Evolutionary conservation across 257 asterid species (phyloP), one percentile per base, ranked within the genome.

Genomic region (Solanum tarapatanum): DNA sequence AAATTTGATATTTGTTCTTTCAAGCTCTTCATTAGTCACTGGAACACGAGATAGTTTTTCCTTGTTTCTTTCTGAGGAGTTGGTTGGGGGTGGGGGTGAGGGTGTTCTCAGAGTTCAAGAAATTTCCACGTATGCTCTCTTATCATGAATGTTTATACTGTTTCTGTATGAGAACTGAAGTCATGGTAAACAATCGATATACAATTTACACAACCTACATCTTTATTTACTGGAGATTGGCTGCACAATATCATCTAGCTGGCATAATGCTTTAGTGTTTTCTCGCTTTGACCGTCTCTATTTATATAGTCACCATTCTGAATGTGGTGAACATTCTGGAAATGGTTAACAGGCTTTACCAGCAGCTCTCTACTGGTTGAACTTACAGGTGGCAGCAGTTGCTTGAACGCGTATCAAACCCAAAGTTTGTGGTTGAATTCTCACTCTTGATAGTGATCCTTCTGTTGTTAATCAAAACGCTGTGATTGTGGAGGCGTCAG

Each of bases 291-390:
- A 70, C 21, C 28, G 3, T 55, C 48, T 55, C 85, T 58, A 35
- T 70, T 64, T 77, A 17, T 86, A 58, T 36, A 84, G 88, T 83
- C 92, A 87, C 93, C 94, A 89, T 93, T 92, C 96, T 93, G 87
- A 92, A 90, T 95, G 93, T 92, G 95, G 96, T 92, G 94, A 91
- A 90, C 90, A 90, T 93, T 91, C 91, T 94, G 94, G 91, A 85
- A 91, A 88, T 91, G 93, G 86, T 91, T 86, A 94, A 91, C 99
- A 95, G 99, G 98, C 94, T 96, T 96, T 93, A 96, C 91, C 93
- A 96, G 98, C 98, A 94, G 96, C 95, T 96, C 82, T 96, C 95
- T 95, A 90, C 99, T 96, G 98, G 96, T 94, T 96, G 93, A 96
- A 95, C 96, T 96, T 95, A 94, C 99, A 96, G 99, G 99, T 96